phyloP scores from a whole-genome alignment of 148 eudicot genomes.

The Chenopodium suecicum region DNA sequence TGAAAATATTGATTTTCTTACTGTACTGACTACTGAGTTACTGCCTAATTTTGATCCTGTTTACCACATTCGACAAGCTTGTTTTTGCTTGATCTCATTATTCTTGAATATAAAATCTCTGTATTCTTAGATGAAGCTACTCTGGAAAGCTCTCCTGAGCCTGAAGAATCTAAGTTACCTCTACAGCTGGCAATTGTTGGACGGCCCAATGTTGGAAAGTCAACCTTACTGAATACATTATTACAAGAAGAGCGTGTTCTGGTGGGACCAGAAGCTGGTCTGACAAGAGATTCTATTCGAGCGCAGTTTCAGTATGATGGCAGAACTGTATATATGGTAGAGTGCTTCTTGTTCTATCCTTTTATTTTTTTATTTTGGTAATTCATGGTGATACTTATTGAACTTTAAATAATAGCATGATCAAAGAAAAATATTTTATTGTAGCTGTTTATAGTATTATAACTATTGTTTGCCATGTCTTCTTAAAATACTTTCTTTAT shows the following conservation, averaged over 20 bases:
- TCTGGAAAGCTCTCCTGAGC: constrained; percentile 33
- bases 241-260: constrained; percentile 95
- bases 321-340: constrained; percentile 87
- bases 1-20: no score
- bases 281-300: constrained; percentile 96
- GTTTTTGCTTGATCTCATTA: constrained; percentile 12
- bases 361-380: not conserved
- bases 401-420: not conserved
- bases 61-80: not conserved
- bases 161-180: constrained; percentile 74
- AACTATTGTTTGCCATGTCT: not conserved
- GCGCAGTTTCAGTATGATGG: constrained; percentile 80
- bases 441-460: not conserved
- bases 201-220: constrained; percentile 92
- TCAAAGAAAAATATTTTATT: not conserved
- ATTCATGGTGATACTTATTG: not conserved
- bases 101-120: constrained; percentile 9
- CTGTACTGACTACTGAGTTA: not conserved
- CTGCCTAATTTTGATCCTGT: not conserved
- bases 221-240: constrained; percentile 83
- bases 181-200: constrained; percentile 94
- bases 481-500: no score
- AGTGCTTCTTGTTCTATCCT: constrained; percentile 22
- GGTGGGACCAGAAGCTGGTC: constrained; percentile 98
- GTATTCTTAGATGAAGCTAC: constrained; percentile 39